These are phyloP conservation scores for Yamadazyma sp. DNA, from an alignment of 805 yeast genomes.

Conservation along the genomic window DNA sequence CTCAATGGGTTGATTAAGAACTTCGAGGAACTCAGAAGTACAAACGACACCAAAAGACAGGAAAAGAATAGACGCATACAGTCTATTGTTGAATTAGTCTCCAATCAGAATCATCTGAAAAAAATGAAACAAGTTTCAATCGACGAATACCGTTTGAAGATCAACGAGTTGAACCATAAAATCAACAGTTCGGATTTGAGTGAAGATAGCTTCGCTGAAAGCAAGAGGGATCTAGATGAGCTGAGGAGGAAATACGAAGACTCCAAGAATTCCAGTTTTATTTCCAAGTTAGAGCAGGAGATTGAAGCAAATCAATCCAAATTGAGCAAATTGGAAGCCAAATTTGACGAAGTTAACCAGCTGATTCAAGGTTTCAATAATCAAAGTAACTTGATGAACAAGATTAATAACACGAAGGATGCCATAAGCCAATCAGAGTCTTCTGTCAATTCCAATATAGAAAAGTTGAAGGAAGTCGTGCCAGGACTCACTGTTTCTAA, in stretches of 20 bases:
- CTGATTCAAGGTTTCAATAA: constrained; percentile 11
- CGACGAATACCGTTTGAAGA: constrained; percentile 8
- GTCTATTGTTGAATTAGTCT: constrained; percentile 7
- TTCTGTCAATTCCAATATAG: background rate
- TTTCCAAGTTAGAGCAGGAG: constrained; percentile 7
- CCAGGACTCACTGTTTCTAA: background rate
- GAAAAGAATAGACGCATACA: constrained; percentile 10
- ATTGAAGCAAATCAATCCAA: constrained; percentile 13
- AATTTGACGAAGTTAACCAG: constrained; percentile 11
- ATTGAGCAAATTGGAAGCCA: constrained; percentile 26
- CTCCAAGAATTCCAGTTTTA: constrained; percentile 7
- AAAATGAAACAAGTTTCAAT: constrained; percentile 5
- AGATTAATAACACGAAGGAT: constrained; percentile 18
- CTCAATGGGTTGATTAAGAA: background rate
- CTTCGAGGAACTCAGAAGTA: constrained; percentile 6
- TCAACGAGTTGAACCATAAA: constrained; percentile 8
- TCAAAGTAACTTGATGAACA: constrained; percentile 12
- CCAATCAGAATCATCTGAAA: constrained; percentile 12
- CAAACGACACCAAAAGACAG: constrained; percentile 4
- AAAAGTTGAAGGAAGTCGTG: background rate
- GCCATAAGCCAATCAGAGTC: constrained; percentile 9
- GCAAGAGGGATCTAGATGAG: constrained; percentile 40
- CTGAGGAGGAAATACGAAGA: constrained; percentile 35
- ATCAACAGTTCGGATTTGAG: constrained; percentile 38
- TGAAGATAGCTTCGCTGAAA: constrained; percentile 43